Conservation (phyloP, 768 basidiomycete species). For the Cyclocybe cylindracea region DNA sequence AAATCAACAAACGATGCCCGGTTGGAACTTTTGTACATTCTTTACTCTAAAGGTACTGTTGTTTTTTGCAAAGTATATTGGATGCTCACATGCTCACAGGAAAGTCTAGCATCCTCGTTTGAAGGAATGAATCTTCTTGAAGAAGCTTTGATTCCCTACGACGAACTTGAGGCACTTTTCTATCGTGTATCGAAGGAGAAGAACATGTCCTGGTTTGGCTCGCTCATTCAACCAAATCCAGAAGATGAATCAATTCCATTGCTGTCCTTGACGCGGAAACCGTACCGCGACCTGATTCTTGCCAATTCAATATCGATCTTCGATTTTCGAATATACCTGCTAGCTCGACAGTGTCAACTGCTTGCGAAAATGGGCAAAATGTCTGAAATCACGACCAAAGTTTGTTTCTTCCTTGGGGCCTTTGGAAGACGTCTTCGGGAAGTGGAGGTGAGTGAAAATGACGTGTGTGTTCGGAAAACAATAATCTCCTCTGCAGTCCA, state of each 20-base stretch:
- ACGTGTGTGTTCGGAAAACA: background rate
- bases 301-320: conserved; percentile 91
- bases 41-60: conserved; percentile 84
- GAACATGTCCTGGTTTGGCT: conserved; percentile 91
- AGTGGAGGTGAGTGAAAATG: conserved; percentile 64
- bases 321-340: conserved; percentile 90
- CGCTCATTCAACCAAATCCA: conserved; percentile 67
- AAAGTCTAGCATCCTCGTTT: conserved; percentile 90
- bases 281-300: conserved; percentile 87
- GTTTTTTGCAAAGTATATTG: conserved; percentile 2
- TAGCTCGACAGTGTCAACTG: conserved; percentile 81
- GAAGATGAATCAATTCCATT: conserved; percentile 83
- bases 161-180: conserved; percentile 89
- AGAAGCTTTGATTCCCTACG: conserved; percentile 86
- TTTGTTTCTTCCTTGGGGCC: conserved; percentile 70
- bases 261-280: conserved; percentile 77
- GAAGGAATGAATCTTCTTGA: conserved; percentile 89
- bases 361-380: conserved; percentile 69
- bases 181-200: conserved; percentile 71
- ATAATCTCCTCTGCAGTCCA: conserved; percentile 19
- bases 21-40: conserved; percentile 99
- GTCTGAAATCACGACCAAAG: conserved; percentile 71
- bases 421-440: conserved; percentile 79
- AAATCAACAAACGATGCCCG: conserved; percentile 86
- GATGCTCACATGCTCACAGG: conserved; percentile 50